Evolutionary conservation across 179 eudicot species (phyloP), one percentile per base, ranked within the genome.

Genomic region (Corrigiola litoralis): DNA sequence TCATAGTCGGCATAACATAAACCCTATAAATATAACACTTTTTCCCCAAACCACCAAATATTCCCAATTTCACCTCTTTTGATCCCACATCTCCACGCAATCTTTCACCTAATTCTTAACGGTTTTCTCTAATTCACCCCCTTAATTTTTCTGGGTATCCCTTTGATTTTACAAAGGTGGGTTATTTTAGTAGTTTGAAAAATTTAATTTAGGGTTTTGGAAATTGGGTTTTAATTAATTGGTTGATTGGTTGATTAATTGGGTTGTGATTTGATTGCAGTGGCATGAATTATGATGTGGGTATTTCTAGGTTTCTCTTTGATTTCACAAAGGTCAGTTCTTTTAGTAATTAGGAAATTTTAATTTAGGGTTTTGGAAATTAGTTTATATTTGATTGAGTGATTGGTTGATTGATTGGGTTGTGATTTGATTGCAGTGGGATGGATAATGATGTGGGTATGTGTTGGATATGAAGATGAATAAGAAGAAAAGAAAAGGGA

Each of bases 401-500:
- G n/a, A n/a, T 9, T 44, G 1, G 9, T 23, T 38, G 1, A 3
- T 13, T 16, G 14, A 20, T 52, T 59, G 53, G 71, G 29, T 55
- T 55, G 52, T 45, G 47, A 49, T 69, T 56, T 37, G 21, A 36
- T 57, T 33, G 49, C 23, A 49, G 57, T n/a, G 27, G 58, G 51
- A 33, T 55, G 60, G 58, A 16, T 25, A 55, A 57, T 45, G 59
- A 47, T 62, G 46, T n/a, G 49, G 21, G 31, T 5, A 21, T 20
- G 32, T n/a, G 17, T n/a, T n/a, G 23, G 46, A 13, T 44, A 33
- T 68, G 74, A 72, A 46, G 66, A 69, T 46, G 65, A 74, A 78
- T 45, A 73, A 52, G 72, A 79, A 79, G 80, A 79, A 75, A 76
- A 76, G 78, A 68, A 72, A 76, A 61, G 83, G 83, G 20, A 52